A percentile compares a stretch with the other conserved stretches of the same genome.
Conservation (phyloP, 2,329 filamentous ascomycete genomes). For the Anthostomella pinea region DNA sequence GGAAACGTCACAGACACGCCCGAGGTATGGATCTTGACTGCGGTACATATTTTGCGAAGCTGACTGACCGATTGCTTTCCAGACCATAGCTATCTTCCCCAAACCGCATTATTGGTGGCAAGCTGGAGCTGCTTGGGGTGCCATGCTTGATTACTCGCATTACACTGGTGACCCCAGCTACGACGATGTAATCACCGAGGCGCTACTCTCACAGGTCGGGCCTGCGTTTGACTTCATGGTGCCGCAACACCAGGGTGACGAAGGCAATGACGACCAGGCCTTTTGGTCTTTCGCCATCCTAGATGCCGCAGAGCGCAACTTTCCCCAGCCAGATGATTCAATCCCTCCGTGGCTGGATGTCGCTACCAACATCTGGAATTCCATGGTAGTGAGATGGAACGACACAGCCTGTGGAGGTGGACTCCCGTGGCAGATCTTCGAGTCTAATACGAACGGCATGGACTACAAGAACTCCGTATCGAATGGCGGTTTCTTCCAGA, state of each 20-base stretch:
- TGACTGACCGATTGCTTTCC: constrained; percentile 11
- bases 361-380: constrained; percentile 69
- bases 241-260: constrained; percentile 51
- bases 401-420: constrained; percentile 65
- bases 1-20: constrained; percentile 56
- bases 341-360: constrained; percentile 66
- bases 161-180: constrained; percentile 62
- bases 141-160: constrained; percentile 67
- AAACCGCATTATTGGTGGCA: constrained; percentile 68
- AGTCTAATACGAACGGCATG: constrained; percentile 69
- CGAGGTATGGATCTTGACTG: constrained; percentile 36
- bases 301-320: constrained; percentile 66
- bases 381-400: constrained; percentile 69
- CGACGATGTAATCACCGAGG: constrained; percentile 57
- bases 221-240: constrained; percentile 59
- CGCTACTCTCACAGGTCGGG: constrained; percentile 57
- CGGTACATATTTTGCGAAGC: no score
- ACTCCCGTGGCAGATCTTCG: constrained; percentile 78
- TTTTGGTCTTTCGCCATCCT: constrained; percentile 71
- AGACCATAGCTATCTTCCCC: constrained; percentile 61
- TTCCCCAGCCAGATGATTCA: constrained; percentile 55
- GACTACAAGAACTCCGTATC: constrained; percentile 80
- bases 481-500: constrained; percentile 80
- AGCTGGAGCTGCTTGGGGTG: constrained; percentile 62
- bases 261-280: constrained; percentile 73